These are phyloP conservation scores for Dryas integrifolia DNA, from an alignment of 331 rosid species.

Conservation along the genomic window DNA sequence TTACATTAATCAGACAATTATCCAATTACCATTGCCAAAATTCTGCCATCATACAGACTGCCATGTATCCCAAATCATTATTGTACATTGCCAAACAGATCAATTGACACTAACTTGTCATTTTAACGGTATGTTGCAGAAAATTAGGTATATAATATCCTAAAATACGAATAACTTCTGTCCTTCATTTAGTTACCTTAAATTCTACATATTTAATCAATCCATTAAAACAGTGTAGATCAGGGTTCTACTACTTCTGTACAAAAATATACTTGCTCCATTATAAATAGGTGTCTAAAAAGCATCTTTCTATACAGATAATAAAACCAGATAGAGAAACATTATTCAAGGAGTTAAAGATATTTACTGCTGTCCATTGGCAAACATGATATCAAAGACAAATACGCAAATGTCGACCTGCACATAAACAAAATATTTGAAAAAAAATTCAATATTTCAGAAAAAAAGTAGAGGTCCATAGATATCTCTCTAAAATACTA, in stretches of 20 bases:
- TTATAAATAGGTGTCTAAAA: not conserved
- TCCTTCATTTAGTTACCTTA: not conserved
- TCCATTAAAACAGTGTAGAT: not conserved
- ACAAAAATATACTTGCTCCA: not conserved
- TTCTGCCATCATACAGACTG: not conserved
- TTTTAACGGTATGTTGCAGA: not conserved
- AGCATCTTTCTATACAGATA: not conserved
- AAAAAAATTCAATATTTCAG: slow-evolving; percentile 17
- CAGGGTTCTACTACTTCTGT: not conserved
- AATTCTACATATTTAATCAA: not conserved
- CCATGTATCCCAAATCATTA: not conserved
- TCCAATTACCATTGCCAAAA: slow-evolving; percentile 2
- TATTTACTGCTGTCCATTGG: slow-evolving; percentile 77
- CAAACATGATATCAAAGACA: slow-evolving; percentile 84
- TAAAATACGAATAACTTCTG: not conserved
- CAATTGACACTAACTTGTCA: not conserved
- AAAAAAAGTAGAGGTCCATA: not conserved
- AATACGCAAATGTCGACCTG: slow-evolving; percentile 88
- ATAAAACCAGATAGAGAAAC: not conserved
- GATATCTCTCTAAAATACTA: not conserved
- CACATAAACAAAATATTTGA: slow-evolving; percentile 33
- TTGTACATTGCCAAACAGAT: not conserved
- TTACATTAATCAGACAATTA: no score
- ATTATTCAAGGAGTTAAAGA: slow-evolving; percentile 24
- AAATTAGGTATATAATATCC: not conserved